Base-by-base conservation (phyloP, 176 grass and related monocot genomes). In the Carex pumila region DNA sequence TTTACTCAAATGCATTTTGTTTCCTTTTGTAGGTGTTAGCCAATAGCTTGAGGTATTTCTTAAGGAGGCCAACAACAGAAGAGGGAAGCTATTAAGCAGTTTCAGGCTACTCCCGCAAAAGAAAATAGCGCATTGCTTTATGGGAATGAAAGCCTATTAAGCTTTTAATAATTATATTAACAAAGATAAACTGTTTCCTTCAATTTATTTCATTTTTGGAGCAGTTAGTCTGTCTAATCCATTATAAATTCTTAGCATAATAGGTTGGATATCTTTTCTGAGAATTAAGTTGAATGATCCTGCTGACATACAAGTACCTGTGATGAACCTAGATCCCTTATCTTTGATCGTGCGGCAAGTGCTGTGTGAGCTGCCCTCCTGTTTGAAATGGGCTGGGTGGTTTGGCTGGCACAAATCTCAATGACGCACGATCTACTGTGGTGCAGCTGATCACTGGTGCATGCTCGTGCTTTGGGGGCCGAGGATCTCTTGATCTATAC, bases 21-120 rank as follows among this genome's bases (percentile, higher is more conserved):
- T 84, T 78, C n/a, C 25, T 32, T 30, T 15, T 85, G 73, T 83
- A 99, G 96, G 93, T 95, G 91, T 87, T 99, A n/a, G 89, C 54
- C 25, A 99, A 99, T 88, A 95, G 93, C 85, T 88, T 99, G 91
- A 90, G 88, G 55, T 99, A 99, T 84, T 99, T 90, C 89, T 91
- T 99, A 88, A 93, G 96, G 91, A 84, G 96, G 78, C 96, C 96
- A 1, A 81, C 96, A 17, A 99, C 93, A 34, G 96, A 99, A 76
- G 93, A 99, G 0, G 85, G 45, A 8, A 99, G 96, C 80, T 95
- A 89, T 85, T 99, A 99, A 85, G 54, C 62, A 85, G 17, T 81
- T 83, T 66, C 37, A 31, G 64, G 41, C 21, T 65, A 83, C 62
- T 52, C 62, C 80, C 80, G 41, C 59, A 65, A 83, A 83, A 54